phyloP scores from a whole-genome alignment of 2,329 filamentous ascomycete species.

The Talaromyces funiculosus region DNA sequence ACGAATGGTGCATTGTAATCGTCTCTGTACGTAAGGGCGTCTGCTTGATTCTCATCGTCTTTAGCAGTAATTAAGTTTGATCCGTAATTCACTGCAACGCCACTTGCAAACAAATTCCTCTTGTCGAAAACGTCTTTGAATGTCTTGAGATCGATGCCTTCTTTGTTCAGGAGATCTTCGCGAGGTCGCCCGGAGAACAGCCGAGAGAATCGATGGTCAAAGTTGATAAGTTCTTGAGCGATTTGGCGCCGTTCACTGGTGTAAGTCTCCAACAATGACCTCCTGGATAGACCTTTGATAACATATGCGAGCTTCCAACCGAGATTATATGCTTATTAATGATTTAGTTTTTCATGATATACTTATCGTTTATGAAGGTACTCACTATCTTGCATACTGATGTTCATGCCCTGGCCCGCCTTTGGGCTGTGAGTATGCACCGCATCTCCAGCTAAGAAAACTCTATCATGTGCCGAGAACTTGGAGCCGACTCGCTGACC shows the following conservation, averaged over 20 bases:
- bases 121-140: background rate
- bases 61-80: background rate
- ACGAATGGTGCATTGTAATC: too few relatives aligned
- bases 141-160: background rate
- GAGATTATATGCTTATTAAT: slow-evolving; percentile 23
- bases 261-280: slow-evolving; percentile 25
- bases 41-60: too few relatives aligned
- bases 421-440: slow-evolving; percentile 39
- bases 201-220: slow-evolving; percentile 40
- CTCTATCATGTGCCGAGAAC: slow-evolving; percentile 51
- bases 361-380: too few relatives aligned
- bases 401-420: slow-evolving; percentile 31
- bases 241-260: slow-evolving; percentile 29
- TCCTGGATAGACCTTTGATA: slow-evolving; percentile 19
- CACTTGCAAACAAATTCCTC: background rate
- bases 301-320: slow-evolving; percentile 32
- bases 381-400: slow-evolving; percentile 30
- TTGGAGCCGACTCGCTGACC: slow-evolving; percentile 58
- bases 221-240: slow-evolving; percentile 27
- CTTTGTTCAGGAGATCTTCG: background rate
- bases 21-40: too few relatives aligned
- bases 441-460: slow-evolving; percentile 68
- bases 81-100: background rate
- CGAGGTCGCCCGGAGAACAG: background rate
- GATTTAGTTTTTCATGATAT: too few relatives aligned